Conservation (phyloP, 768 basidiomycete genomes). For the Cyathus striatus region DNA sequence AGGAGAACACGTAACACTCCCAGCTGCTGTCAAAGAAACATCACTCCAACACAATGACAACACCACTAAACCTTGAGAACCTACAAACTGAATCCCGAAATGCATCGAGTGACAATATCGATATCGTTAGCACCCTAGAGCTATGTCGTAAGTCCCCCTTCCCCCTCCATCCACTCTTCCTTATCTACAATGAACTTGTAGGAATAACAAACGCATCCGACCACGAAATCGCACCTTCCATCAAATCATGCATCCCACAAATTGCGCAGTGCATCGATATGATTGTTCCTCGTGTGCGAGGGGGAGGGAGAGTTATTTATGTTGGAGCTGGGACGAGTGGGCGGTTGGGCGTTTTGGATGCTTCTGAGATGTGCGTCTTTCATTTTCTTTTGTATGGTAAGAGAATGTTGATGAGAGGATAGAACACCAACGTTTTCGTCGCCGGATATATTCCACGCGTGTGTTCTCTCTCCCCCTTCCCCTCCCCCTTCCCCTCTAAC, state of each 20-base stretch:
- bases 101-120: conserved; percentile 17
- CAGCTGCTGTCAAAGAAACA: too few species aligned
- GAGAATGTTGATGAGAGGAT: neutral
- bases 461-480: conserved; percentile 3
- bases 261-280: conserved; percentile 23
- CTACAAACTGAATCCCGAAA: conserved; percentile 23
- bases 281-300: conserved; percentile 18
- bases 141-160: conserved; percentile 18
- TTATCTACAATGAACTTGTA: neutral
- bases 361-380: conserved; percentile 21
- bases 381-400: neutral
- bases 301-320: conserved; percentile 25
- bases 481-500: neutral
- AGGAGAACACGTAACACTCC: too few species aligned
- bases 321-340: conserved; percentile 32
- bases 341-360: conserved; percentile 27
- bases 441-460: conserved; percentile 18
- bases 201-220: conserved; percentile 20
- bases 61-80: too few species aligned
- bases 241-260: conserved; percentile 18
- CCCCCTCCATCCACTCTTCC: too few species aligned
- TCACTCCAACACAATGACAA: too few species aligned
- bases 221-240: conserved; percentile 20
- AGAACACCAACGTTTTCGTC: conserved; percentile 23
- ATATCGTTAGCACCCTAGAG: conserved; percentile 21